Percentiles rank a stretch among this genome's conserved stretches.
Evolutionary conservation across 306 rosid species (phyloP).

Genomic region (Gastrolobium bilobum): DNA sequence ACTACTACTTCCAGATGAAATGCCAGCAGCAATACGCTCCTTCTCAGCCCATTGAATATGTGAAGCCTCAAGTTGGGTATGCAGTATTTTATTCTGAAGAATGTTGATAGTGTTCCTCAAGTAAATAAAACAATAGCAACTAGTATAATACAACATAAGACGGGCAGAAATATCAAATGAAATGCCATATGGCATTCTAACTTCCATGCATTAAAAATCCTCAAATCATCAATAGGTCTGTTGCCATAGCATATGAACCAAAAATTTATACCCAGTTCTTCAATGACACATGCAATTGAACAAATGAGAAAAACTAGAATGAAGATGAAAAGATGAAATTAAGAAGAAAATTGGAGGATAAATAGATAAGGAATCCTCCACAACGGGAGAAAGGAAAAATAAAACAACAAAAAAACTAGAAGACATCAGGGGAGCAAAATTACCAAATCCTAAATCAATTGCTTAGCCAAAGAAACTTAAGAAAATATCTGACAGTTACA

Average conservation of each 20-base stretch:
- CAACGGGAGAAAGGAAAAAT: too few relatives aligned
- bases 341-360: too few relatives aligned
- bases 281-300: conserved; percentile 7
- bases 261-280: neutral
- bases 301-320: neutral
- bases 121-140: conserved; percentile 26
- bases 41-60: conserved; percentile 93
- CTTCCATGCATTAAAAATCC: conserved; percentile 14
- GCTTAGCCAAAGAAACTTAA: neutral
- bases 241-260: neutral
- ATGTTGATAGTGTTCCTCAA: neutral
- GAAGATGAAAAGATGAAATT: neutral
- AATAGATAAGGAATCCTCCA: neutral
- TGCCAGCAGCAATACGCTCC: conserved; percentile 78
- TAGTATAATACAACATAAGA: neutral
- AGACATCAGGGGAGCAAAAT: neutral
- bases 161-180: neutral
- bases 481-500: neutral
- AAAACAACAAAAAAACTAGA: neutral
- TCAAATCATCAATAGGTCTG: conserved; percentile 9
- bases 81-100: conserved; percentile 89
- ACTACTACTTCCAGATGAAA: conserved; percentile 61
- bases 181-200: neutral
- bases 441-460: neutral
- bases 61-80: conserved; percentile 85